A percentile compares a stretch with the other conserved stretches of the same genome.
These are phyloP conservation scores for Lycium barbarum DNA, from an alignment of 257 asterid genomes.

Conservation along the genomic window DNA sequence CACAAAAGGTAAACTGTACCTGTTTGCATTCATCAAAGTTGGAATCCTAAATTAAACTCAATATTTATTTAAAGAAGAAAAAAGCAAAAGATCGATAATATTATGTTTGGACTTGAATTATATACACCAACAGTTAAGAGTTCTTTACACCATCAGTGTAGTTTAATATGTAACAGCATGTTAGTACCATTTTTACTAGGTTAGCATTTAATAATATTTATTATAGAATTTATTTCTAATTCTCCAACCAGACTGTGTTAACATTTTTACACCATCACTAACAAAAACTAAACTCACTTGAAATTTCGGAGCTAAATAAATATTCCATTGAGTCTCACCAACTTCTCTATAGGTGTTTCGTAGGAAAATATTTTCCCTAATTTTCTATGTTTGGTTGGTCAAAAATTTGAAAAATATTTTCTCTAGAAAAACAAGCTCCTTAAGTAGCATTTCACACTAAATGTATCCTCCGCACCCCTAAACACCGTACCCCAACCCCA, in stretches of 20 bases:
- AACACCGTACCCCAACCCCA: no score
- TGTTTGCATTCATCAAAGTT: conserved; percentile 27
- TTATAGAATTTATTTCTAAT: not conserved
- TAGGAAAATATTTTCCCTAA: not conserved
- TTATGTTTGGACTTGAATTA: not conserved
- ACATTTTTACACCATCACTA: not conserved
- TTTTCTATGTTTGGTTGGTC: not conserved
- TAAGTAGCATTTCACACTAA: not conserved
- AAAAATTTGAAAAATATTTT: not conserved
- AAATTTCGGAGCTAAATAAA: not conserved
- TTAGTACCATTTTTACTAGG: not conserved
- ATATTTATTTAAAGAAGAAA: not conserved
- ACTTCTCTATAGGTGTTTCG: not conserved
- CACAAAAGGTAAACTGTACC: conserved; percentile 82
- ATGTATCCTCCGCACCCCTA: not conserved
- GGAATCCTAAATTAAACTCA: not conserved
- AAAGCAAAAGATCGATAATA: not conserved
- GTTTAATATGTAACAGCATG: not conserved
- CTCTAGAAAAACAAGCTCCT: not conserved
- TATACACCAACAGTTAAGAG: not conserved
- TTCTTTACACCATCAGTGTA: not conserved
- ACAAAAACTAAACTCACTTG: not conserved
- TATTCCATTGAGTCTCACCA: not conserved
- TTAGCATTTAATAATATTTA: not conserved
- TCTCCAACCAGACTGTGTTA: not conserved